phyloP scores from a whole-genome alignment of 306 rosid genomes.

The Medicago lupulina region DNA sequence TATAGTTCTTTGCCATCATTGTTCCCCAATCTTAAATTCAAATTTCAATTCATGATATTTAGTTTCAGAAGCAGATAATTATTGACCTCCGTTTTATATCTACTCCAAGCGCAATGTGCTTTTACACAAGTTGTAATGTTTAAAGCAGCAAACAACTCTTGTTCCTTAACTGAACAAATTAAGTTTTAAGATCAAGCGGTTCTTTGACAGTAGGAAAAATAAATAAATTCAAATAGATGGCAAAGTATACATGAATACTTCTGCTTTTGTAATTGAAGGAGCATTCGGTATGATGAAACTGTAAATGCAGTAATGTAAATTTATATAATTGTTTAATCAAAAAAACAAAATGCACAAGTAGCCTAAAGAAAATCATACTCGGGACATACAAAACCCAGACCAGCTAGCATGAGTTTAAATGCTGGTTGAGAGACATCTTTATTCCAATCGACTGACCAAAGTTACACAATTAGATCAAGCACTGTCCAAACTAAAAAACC shows the following conservation, averaged over 20 bases:
- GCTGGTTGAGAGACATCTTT: slow-evolving; percentile 12
- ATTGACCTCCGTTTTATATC: slow-evolving; percentile 26
- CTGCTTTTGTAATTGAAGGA: slow-evolving; percentile 27
- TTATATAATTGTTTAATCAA: slow-evolving; percentile 31
- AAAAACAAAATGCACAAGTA: slow-evolving; percentile 33
- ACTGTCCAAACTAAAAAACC: slow-evolving; percentile 40
- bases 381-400: slow-evolving; percentile 39
- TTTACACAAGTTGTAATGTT: slow-evolving; percentile 26
- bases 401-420: slow-evolving; percentile 34
- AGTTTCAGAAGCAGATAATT: slow-evolving; percentile 18
- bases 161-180: slow-evolving; percentile 17
- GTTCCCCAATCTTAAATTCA: neutral
- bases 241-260: slow-evolving; percentile 17
- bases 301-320: slow-evolving; percentile 29
- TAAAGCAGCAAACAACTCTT: slow-evolving; percentile 21
- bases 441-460: slow-evolving; percentile 36
- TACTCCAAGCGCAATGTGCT: slow-evolving; percentile 21
- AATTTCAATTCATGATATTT: slow-evolving; percentile 15
- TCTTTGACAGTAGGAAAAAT: slow-evolving; percentile 34
- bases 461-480: slow-evolving; percentile 40
- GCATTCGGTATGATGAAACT: slow-evolving; percentile 15
- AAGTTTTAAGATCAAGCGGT: slow-evolving; percentile 8
- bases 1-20: slow-evolving; percentile 5
- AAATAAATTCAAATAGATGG: slow-evolving; percentile 20
- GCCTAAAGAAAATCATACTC: slow-evolving; percentile 32